Base-by-base conservation (phyloP, 805 yeast genomes). In the Metschnikowia reukaufii region DNA sequence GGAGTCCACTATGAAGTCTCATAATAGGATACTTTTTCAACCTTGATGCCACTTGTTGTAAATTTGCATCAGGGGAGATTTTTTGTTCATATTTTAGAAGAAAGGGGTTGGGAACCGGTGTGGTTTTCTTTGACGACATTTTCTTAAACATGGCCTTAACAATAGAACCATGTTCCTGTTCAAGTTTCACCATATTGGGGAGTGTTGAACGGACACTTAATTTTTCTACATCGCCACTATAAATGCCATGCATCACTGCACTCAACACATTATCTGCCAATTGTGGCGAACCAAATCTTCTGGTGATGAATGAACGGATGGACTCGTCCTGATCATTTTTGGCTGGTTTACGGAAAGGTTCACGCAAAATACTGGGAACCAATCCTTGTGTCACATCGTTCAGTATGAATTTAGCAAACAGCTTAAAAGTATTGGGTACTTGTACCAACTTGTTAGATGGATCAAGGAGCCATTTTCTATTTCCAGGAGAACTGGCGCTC, bases 191-290 rank as follows among this genome's bases (percentile, higher is more conserved):
- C 54, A 88, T 57, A 8, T 65, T 57, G 3, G 83, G 82, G 51
- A 88, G 61, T 0, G 88, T 73, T 4, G 86, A 73, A 17, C 77
- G 67, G 0, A 85, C 81, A 68, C 96, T 86, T 40, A 92, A 65
- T 46, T 78, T 70, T 5, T 73, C 58, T 1, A 82, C 74, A 63
- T 91, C 96, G 1, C 76, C 76, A n/a, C 88, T 94, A 64, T 90
- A 92, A 1, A 94, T 82, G 0, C 99, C 99, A 59, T 90, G 89
- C 62, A 86, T 72, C 4, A 90, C 67, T 0, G 96, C 98, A 64
- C 96, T 86, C 17, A 86, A 66, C 12, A 92, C 66, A 42, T 87
- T 83, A 47, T 67, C 68, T 3, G 77, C 70, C 4, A 84, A 64
- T 2, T 70, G 44, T 7, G 72, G 70, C 8, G 54, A 59, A 2